Evolutionary conservation across 148 eudicot genomes (phyloP).

Genomic region (Chenopodium quinoa): DNA sequence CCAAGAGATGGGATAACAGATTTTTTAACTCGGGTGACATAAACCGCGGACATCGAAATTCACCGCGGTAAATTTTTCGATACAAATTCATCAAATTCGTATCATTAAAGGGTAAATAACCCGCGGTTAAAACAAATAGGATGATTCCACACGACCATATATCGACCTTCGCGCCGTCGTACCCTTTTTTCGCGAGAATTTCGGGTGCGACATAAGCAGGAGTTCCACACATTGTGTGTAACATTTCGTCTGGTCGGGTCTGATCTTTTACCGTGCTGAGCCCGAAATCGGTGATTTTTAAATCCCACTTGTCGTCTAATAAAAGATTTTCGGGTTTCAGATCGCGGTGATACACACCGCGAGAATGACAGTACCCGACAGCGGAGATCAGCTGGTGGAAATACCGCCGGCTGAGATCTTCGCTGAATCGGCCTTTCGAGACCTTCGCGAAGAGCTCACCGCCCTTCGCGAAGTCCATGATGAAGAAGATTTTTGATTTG

Average conservation of each 20-base stretch:
- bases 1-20: constrained; percentile 50
- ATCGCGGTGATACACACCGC: constrained; percentile 70
- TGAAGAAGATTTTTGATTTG: constrained; percentile 54
- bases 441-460: constrained; percentile 69
- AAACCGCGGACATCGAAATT: constrained; percentile 62
- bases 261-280: constrained; percentile 51
- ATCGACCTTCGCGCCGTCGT: constrained; percentile 66
- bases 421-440: constrained; percentile 60
- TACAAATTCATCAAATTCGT: constrained; percentile 74
- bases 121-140: constrained; percentile 57
- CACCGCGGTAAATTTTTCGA: constrained; percentile 64
- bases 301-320: constrained; percentile 59
- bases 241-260: constrained; percentile 42
- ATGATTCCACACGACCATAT: constrained; percentile 80
- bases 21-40: constrained; percentile 50
- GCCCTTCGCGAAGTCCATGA: constrained; percentile 70
- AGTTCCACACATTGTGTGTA: constrained; percentile 77
- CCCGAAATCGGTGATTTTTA: constrained; percentile 68
- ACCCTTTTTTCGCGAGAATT: constrained; percentile 63
- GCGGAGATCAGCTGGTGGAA: constrained; percentile 73
- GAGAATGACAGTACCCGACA: constrained; percentile 57
- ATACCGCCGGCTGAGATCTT: constrained; percentile 65
- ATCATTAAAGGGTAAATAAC: constrained; percentile 73
- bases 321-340: constrained; percentile 70
- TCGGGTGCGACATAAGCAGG: constrained; percentile 94